phyloP scores from a whole-genome alignment of 176 grass and related monocot species.

The Oryza meridionalis region DNA sequence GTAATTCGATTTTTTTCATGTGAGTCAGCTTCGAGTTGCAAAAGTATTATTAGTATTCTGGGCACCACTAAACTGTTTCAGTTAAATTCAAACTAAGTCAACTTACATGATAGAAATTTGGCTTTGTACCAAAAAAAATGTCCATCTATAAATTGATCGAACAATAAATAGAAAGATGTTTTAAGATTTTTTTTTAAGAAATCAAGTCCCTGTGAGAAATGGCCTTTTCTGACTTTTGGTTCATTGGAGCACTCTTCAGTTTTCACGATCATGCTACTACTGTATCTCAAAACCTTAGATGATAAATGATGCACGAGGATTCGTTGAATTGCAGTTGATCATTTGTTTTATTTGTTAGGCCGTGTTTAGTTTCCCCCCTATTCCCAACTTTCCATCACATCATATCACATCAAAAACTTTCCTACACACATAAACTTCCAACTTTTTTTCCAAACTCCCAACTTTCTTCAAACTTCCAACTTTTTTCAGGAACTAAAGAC shows the following conservation, averaged over 20 bases:
- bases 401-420: no score
- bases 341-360: background rate
- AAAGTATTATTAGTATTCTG: constrained; percentile 3
- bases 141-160: constrained; percentile 13
- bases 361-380: no score
- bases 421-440: no score
- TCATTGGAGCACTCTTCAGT: constrained; percentile 8
- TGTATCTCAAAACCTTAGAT: constrained; percentile 17
- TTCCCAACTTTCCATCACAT: no score
- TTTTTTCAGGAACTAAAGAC: no score
- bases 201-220: background rate
- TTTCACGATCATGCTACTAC: constrained; percentile 8
- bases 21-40: background rate
- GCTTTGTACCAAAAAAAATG: background rate
- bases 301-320: background rate
- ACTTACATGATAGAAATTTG: background rate
- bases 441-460: no score
- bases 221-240: background rate
- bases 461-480: no score
- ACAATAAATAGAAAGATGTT: constrained; percentile 2
- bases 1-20: background rate
- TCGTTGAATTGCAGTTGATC: constrained; percentile 20
- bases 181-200: background rate
- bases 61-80: background rate
- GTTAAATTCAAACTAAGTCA: background rate